phyloP scores from a whole-genome alignment of 495 filamentous ascomycete species.

The Bacidia gigantensis region DNA sequence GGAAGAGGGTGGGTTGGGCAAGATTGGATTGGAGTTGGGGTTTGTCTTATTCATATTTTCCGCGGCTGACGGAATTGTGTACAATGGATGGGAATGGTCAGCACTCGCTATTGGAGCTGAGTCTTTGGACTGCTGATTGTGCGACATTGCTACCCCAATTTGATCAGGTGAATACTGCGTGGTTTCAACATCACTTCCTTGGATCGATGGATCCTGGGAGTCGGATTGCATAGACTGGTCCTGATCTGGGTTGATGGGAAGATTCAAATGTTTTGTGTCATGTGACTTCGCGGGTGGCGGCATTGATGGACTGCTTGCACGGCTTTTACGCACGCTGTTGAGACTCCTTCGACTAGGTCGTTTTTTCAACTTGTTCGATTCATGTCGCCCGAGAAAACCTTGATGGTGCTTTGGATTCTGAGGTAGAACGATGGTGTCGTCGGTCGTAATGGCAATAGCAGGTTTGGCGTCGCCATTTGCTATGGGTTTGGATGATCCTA shows the following conservation, averaged over 20 bases:
- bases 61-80: slow-evolving; percentile 33
- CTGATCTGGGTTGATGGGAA: background rate
- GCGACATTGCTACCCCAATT: slow-evolving; percentile 31
- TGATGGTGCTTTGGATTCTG: slow-evolving; percentile 15
- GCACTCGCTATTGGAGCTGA: slow-evolving; percentile 1
- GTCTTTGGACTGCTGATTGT: slow-evolving; percentile 13
- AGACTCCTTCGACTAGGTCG: slow-evolving; percentile 30
- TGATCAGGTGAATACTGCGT: slow-evolving; percentile 15
- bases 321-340: slow-evolving; percentile 24
- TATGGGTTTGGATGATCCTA: slow-evolving; percentile 5
- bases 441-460: slow-evolving; percentile 36
- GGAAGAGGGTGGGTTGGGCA: slow-evolving; percentile 23
- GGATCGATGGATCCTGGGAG: background rate
- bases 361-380: slow-evolving; percentile 34
- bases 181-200: background rate
- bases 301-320: slow-evolving; percentile 9
- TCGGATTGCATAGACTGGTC: background rate
- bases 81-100: slow-evolving; percentile 22
- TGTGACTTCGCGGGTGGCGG: background rate
- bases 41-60: slow-evolving; percentile 35
- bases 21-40: slow-evolving; percentile 27
- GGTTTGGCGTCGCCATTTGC: slow-evolving; percentile 24
- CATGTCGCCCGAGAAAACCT: slow-evolving; percentile 22
- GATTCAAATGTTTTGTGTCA: background rate
- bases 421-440: slow-evolving; percentile 19